These are phyloP conservation scores for Cyphellophora europaea DNA, from an alignment of 2,329 filamentous ascomycete genomes.

Conservation along the genomic window DNA sequence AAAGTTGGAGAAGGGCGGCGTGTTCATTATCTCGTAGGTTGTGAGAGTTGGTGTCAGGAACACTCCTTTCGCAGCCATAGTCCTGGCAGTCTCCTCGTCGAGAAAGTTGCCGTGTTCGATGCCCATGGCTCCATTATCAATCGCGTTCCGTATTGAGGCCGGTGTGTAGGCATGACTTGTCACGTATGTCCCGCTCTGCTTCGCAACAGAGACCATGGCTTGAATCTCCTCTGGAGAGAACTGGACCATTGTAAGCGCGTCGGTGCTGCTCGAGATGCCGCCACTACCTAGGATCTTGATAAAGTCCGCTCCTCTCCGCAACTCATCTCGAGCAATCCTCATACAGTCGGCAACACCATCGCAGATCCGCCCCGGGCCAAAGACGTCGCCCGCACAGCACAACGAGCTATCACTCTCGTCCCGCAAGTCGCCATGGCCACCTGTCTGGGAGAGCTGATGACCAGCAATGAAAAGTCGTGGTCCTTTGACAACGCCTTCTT, in stretches of 20 bases:
- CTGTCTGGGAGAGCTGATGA: conserved; percentile 48
- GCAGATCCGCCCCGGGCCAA: conserved; percentile 35
- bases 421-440: conserved; percentile 48
- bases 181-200: conserved; percentile 43
- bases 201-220: conserved; percentile 44
- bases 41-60: conserved; percentile 48
- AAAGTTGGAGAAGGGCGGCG: conserved; percentile 28
- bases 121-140: conserved; percentile 46
- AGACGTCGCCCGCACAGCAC: conserved; percentile 33
- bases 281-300: conserved; percentile 55
- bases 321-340: conserved; percentile 43
- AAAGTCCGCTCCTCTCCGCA: conserved; percentile 49
- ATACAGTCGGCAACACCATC: conserved; percentile 49
- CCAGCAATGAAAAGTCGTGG: conserved; percentile 49
- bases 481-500: conserved; percentile 45
- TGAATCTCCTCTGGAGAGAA: conserved; percentile 48
- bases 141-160: conserved; percentile 43
- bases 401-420: conserved; percentile 28
- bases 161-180: conserved; percentile 52
- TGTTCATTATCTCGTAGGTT: conserved; percentile 29
- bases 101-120: conserved; percentile 47
- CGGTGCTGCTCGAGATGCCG: conserved; percentile 48
- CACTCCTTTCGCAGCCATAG: conserved; percentile 41
- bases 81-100: conserved; percentile 34
- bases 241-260: conserved; percentile 44